Base-by-base conservation (phyloP, 805 yeast species). In the Dipodascus geniculatus region DNA sequence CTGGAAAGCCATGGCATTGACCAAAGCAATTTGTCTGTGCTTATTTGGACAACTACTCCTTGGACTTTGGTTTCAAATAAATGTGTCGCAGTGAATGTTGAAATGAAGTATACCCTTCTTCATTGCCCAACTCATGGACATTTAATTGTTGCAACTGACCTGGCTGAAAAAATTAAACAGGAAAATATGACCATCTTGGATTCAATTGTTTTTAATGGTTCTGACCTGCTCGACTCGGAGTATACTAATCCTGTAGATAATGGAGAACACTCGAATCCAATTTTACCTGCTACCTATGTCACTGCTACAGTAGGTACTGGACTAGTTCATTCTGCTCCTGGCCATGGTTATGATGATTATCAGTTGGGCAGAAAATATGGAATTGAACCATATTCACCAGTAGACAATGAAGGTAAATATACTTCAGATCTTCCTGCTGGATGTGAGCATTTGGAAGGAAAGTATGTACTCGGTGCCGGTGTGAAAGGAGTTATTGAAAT, bases 1-100 rank as follows among this genome's bases (percentile, higher is more conserved):
- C 33, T 51, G 11, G 3, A 55, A 2, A 38, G 17, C 8, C 24
- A 42, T 20, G 28, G 53, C 4, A 48, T 57, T 11, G 49, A 47
- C 19, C 28, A 22, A 22, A 47, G n/a, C n/a, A 23, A 6, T 23
- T 3, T 17, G 8, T 50, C 60, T 11, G 55, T 68, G 1, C 62
- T 67, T 2, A 87, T 93, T 54, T 93, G 99, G 99, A 93, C 99
- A 0, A 90, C 96, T 1, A 93, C 99, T 1, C 97, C 99, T 0
- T 93, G 99, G 99, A 93, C 99, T 0, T 73, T 93, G 31, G 86
- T 87, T 2, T 83, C 96, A 0, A 93, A 93, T 64, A 75, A 77
- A 57, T 97, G 97, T 0, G 80, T 93, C 48, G 83, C 93, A 48
- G 75, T 85, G 47, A 81, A 87, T 61, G 68, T 78, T 23, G 68